These are phyloP conservation scores for Larix sibirica DNA, from an alignment of 83 land plant genomes.

Conservation along the genomic window DNA sequence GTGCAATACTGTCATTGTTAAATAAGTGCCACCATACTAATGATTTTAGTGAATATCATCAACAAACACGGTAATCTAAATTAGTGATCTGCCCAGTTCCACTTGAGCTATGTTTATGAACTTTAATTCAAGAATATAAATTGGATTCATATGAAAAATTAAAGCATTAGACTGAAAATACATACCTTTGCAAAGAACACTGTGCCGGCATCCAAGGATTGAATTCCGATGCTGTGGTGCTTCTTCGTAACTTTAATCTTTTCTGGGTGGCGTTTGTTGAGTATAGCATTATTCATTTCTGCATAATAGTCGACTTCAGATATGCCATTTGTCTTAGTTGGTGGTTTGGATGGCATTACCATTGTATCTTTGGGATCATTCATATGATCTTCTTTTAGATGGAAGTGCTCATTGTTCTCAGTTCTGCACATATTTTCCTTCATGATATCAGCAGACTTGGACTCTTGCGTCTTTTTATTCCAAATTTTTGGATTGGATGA, in stretches of 20 bases:
- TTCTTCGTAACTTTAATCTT: conserved; percentile 2
- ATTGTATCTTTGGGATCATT: not conserved
- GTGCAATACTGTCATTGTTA: not conserved
- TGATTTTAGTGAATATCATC: not conserved
- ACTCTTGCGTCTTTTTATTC: conserved; percentile 5
- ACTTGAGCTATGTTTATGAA: not conserved
- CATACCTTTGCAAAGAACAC: not conserved
- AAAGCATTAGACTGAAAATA: not conserved
- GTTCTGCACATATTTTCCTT: not conserved
- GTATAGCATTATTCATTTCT: not conserved
- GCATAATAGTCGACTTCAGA: not conserved
- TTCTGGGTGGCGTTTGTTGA: not conserved
- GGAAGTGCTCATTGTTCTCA: not conserved
- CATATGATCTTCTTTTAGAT: not conserved
- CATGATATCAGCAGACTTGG: not conserved
- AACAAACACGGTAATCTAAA: not conserved
- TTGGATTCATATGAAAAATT: not conserved
- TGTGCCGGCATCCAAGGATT: not conserved
- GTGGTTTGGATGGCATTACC: not conserved
- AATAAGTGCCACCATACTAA: not conserved
- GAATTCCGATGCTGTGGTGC: not conserved
- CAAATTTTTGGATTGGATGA: not conserved
- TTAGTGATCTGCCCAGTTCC: not conserved
- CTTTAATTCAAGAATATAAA: not conserved
- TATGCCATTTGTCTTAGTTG: not conserved